Percentiles rank a stretch among this genome's conserved stretches.
Evolutionary conservation across 2,329 filamentous ascomycete genomes (phyloP).

Genomic region (Colletotrichum chlorophyti): DNA sequence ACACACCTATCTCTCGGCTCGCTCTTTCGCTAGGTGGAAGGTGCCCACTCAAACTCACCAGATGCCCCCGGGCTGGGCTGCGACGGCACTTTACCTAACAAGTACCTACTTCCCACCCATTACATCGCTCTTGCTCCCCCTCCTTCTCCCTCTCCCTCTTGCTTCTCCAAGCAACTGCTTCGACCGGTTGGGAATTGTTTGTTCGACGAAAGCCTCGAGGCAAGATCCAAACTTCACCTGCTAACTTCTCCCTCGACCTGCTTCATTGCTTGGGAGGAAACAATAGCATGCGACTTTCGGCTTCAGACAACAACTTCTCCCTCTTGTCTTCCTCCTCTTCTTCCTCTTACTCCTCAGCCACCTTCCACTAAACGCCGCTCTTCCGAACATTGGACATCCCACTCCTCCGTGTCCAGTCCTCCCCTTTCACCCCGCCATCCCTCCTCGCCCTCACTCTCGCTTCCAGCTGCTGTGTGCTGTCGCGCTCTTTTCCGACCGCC

Average conservation of each 20-base stretch:
- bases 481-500: conserved; percentile 3
- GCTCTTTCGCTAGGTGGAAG: conserved; percentile 8
- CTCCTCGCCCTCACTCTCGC: conserved; percentile 19
- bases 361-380: conserved; percentile 18
- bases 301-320: conserved; percentile 22
- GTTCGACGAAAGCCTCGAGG: conserved; percentile 21
- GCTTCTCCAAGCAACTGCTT: conserved; percentile 26
- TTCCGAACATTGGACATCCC: conserved; percentile 14
- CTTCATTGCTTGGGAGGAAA: conserved; percentile 3
- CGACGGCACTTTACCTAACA: conserved; percentile 27
- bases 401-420: conserved; percentile 20
- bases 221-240: not conserved
- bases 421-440: conserved; percentile 28
- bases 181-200: conserved; percentile 28
- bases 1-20: conserved; percentile 1
- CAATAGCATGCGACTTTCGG: conserved; percentile 28
- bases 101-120: conserved; percentile 28
- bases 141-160: conserved; percentile 3
- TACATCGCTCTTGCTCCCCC: conserved; percentile 11
- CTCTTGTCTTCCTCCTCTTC: conserved; percentile 14
- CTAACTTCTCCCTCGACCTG: not conserved
- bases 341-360: not conserved
- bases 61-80: conserved; percentile 22
- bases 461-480: conserved; percentile 24
- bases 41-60: no score